phyloP scores from a whole-genome alignment of 2,329 filamentous ascomycete species.

The Ophiostoma fasciatum region DNA sequence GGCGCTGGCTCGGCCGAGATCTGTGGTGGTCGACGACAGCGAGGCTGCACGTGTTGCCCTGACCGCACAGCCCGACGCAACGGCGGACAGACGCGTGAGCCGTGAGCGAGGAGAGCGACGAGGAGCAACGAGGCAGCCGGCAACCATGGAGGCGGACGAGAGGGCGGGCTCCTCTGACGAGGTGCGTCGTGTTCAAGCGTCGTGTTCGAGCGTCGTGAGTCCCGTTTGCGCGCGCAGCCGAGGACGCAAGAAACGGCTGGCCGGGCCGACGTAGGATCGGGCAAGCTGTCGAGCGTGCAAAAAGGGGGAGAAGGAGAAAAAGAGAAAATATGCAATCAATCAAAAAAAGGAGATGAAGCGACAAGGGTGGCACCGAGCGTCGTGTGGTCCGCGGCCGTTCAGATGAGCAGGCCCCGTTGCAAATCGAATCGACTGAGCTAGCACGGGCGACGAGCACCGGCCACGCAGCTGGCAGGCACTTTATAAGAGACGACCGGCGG shows the following conservation, averaged over 20 bases:
- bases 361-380: neutral
- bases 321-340: too few relatives aligned
- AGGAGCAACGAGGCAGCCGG: neutral
- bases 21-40: neutral
- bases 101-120: neutral
- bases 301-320: neutral
- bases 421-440: too few relatives aligned
- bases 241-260: neutral
- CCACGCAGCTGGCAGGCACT: too few relatives aligned
- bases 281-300: neutral
- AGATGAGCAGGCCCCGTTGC: too few relatives aligned
- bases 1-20: too few relatives aligned
- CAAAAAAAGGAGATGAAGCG: neutral
- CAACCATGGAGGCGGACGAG: neutral
- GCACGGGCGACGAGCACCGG: too few relatives aligned
- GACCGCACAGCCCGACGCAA: slow-evolving; percentile 2
- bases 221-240: too few relatives aligned
- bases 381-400: too few relatives aligned
- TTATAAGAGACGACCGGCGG: too few relatives aligned
- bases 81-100: neutral
- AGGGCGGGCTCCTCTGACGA: too few relatives aligned
- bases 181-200: too few relatives aligned
- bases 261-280: slow-evolving; percentile 1
- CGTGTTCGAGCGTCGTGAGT: too few relatives aligned
- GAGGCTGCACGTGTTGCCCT: slow-evolving; percentile 1